These are phyloP conservation scores for Populus pruinosa DNA, from an alignment of 345 rosid genomes.

Conservation along the genomic window DNA sequence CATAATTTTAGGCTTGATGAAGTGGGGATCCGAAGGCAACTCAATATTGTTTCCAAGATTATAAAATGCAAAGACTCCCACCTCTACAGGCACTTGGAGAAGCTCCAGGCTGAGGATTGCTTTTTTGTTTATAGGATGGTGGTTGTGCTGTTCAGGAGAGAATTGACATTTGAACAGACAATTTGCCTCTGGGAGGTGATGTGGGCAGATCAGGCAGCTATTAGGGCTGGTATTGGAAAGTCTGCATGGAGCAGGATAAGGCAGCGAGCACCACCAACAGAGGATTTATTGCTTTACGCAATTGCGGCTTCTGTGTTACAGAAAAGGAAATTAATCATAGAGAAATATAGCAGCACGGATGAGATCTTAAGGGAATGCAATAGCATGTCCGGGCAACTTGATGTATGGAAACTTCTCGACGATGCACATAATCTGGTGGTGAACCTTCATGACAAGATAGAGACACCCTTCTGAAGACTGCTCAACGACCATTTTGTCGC, in stretches of 20 bases:
- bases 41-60: constrained; percentile 76
- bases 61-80: constrained; percentile 83
- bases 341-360: constrained; percentile 87
- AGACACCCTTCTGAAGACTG: constrained; percentile 36
- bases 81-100: constrained; percentile 80
- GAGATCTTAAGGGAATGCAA: constrained; percentile 90
- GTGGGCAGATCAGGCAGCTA: constrained; percentile 99
- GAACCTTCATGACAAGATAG: constrained; percentile 73
- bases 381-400: constrained; percentile 88
- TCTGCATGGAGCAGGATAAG: constrained; percentile 84
- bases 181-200: constrained; percentile 91
- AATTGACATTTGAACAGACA: constrained; percentile 81
- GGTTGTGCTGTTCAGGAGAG: constrained; percentile 86
- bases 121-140: constrained; percentile 98
- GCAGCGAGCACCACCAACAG: constrained; percentile 83
- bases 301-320: constrained; percentile 91
- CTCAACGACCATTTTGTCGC: neutral
- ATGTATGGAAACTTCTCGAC: constrained; percentile 91
- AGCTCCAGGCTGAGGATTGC: constrained; percentile 93
- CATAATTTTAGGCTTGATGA: constrained; percentile 93
- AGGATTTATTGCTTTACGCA: constrained; percentile 75
- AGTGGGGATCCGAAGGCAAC: constrained; percentile 86
- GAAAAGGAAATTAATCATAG: constrained; percentile 83
- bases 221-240: constrained; percentile 78
- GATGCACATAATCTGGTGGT: constrained; percentile 88